Conservation (phyloP, 192 early-diverging fungal genomes). For the Coemansia sp. region DNA sequence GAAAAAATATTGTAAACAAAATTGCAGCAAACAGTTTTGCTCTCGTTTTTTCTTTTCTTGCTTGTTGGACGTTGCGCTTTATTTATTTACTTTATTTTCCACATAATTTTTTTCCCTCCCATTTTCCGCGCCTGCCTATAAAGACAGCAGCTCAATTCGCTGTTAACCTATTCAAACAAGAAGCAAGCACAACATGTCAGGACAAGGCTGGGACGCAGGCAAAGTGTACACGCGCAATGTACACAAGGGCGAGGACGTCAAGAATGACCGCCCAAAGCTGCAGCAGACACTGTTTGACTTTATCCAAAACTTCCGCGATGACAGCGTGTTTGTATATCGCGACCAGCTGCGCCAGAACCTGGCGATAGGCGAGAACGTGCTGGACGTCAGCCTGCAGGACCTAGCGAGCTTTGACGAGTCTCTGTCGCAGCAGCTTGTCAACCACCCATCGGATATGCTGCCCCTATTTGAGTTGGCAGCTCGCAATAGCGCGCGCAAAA, state of each 20-base stretch:
- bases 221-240: constrained; percentile 72
- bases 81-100: constrained; percentile 10
- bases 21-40: background rate
- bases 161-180: background rate
- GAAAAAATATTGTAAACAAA: background rate
- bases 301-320: constrained; percentile 82
- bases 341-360: constrained; percentile 90
- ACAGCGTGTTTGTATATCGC: constrained; percentile 84
- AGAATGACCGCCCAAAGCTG: constrained; percentile 59
- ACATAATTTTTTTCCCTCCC: constrained; percentile 6
- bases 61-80: background rate
- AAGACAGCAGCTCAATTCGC: background rate
- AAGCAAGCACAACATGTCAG: constrained; percentile 38
- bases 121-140: background rate
- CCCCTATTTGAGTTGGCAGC: constrained; percentile 90
- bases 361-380: constrained; percentile 68
- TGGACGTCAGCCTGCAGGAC: constrained; percentile 89
- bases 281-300: constrained; percentile 77
- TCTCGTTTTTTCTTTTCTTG: background rate
- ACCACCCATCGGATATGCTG: constrained; percentile 76
- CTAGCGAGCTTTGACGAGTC: constrained; percentile 81
- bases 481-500: constrained; percentile 72
- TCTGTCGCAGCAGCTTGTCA: constrained; percentile 76
- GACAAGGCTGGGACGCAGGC: constrained; percentile 82
- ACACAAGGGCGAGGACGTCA: constrained; percentile 59